Percentiles rank a stretch among this genome's conserved stretches.
phyloP scores from a whole-genome alignment of 805 yeast genomes.

The Metschnikowia orientalis region DNA sequence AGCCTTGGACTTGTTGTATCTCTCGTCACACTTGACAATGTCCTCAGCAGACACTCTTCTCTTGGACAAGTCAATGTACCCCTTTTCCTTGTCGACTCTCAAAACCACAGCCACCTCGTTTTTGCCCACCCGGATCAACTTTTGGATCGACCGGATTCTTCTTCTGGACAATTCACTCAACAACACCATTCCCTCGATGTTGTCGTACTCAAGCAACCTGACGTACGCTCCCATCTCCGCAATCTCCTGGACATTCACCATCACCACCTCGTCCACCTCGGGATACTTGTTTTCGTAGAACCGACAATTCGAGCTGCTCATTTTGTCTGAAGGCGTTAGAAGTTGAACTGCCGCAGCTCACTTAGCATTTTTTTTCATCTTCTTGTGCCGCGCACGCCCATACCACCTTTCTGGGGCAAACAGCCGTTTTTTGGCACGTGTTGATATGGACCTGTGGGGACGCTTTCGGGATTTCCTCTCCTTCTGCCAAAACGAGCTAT shows the following conservation, averaged over 20 bases:
- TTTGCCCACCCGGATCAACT: conserved; percentile 95
- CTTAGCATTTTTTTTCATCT: too few relatives aligned
- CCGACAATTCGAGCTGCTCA: conserved; percentile 90
- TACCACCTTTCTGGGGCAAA: too few relatives aligned
- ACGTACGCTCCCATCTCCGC: conserved; percentile 99
- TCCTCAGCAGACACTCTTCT: conserved; percentile 98
- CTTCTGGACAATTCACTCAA: conserved; percentile 95
- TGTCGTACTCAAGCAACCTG: conserved; percentile 91
- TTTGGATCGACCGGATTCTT: conserved; percentile 97
- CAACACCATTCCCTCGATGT: conserved; percentile 97
- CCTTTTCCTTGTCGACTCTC: conserved; percentile 98
- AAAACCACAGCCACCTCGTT: conserved; percentile 97
- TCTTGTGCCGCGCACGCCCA: too few relatives aligned
- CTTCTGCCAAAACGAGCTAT: too few relatives aligned
- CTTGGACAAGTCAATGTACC: conserved; percentile 94
- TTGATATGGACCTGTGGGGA: not conserved
- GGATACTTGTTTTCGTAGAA: conserved; percentile 98
- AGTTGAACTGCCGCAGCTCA: too few relatives aligned
- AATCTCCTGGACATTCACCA: conserved; percentile 97
- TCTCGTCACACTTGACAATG: conserved; percentile 94
- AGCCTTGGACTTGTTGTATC: conserved; percentile 93
- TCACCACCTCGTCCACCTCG: conserved; percentile 97
- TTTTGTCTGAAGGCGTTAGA: conserved; percentile 27
- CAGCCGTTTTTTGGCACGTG: not conserved
- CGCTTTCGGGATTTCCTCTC: too few relatives aligned